Evolutionary conservation across 768 basidiomycete species (phyloP), one percentile per base, ranked within the genome.

Genomic region (Tylopilus subfusipes): DNA sequence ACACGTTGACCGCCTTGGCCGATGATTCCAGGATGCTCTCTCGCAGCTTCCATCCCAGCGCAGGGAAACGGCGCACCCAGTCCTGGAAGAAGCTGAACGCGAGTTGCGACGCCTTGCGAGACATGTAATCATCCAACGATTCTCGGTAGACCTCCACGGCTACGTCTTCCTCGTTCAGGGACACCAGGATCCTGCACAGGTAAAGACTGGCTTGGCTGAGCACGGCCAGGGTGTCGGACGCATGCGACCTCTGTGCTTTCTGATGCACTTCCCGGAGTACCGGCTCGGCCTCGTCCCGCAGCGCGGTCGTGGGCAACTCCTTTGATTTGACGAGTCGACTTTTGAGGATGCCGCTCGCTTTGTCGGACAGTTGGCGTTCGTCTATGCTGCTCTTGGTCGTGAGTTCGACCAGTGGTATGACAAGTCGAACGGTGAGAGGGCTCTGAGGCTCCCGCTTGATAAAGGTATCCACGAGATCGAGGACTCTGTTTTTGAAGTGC

Each of bases 401-500:
- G 43, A 98, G 79, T 49, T 88, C 85, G 54, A 95, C 74, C 33
- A 99, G 76, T 10, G 95, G 90, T 3, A 85, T 59, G 58, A 97
- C 76, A 45, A 91, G 75, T 36, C 80, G 82, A 36, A 91, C 63
- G 49, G 84, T 72, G 51, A 86, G 77, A 0, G 85, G 77, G 66
- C 81, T 96, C n/a, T 83, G 76, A 2, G 88, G 80, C 60, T 93
- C 88, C 63, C 83, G 86, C 67, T 83, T 88, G 59, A 88, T 72
- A 73, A 85, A 95, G 22, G 80, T 83, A 50, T 98, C 94, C 54
- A 98, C 79, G n/a, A 99, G 81, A 69, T 98, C 96, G 27, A 99
- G 84, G 27, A 97, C 88, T 13, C 95, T 86, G 69, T 91, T 93
- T 69, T 96, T 98, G 83, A 97, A 98, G 71, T 98, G 90, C 6